A percentile compares a stretch with the other conserved stretches of the same genome.
Conservation (phyloP, 768 basidiomycete genomes). For the Boletellus ananiceps region DNA sequence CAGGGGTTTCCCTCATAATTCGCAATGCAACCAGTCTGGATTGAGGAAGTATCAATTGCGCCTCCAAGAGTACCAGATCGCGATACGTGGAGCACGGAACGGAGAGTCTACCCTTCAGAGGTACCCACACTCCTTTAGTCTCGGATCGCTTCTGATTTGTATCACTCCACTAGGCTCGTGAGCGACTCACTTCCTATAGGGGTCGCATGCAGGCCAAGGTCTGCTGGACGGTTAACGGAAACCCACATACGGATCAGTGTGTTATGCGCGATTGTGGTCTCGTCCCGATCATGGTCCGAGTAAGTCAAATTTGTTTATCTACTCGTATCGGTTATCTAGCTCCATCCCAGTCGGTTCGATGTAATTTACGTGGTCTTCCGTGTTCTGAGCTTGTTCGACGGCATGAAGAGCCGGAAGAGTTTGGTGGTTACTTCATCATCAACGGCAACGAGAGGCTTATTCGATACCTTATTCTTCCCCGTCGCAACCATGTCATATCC, state of each 20-base stretch:
- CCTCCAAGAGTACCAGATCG: slow-evolving; percentile 85
- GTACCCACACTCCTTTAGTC: slow-evolving; percentile 37
- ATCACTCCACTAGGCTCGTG: slow-evolving; percentile 63
- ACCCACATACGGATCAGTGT: slow-evolving; percentile 62
- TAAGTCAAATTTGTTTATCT: slow-evolving; percentile 38
- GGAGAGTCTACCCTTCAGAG: slow-evolving; percentile 85
- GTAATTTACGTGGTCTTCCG: slow-evolving; percentile 83
- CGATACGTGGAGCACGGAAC: slow-evolving; percentile 67
- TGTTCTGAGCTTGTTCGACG: slow-evolving; percentile 82
- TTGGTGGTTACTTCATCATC: slow-evolving; percentile 97
- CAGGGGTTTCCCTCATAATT: slow-evolving; percentile 8
- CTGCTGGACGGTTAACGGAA: slow-evolving; percentile 70
- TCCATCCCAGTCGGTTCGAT: slow-evolving; percentile 69
- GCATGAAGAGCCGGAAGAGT: slow-evolving; percentile 97
- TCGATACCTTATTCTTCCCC: slow-evolving; percentile 93
- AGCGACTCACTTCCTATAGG: slow-evolving; percentile 87
- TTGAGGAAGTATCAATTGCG: slow-evolving; percentile 78
- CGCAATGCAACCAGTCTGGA: slow-evolving; percentile 64
- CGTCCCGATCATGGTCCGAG: slow-evolving; percentile 95
- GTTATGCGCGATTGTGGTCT: slow-evolving; percentile 83
- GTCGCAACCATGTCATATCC: slow-evolving; percentile 92
- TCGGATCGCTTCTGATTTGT: slow-evolving; percentile 5
- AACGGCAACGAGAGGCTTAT: slow-evolving; percentile 99
- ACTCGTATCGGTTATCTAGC: background rate
- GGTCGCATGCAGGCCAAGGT: slow-evolving; percentile 85